A percentile compares a stretch with the other conserved stretches of the same genome.
Evolutionary conservation across 352 stramenopile genomes (phyloP).

Genomic region (Phytophthora pisi): DNA sequence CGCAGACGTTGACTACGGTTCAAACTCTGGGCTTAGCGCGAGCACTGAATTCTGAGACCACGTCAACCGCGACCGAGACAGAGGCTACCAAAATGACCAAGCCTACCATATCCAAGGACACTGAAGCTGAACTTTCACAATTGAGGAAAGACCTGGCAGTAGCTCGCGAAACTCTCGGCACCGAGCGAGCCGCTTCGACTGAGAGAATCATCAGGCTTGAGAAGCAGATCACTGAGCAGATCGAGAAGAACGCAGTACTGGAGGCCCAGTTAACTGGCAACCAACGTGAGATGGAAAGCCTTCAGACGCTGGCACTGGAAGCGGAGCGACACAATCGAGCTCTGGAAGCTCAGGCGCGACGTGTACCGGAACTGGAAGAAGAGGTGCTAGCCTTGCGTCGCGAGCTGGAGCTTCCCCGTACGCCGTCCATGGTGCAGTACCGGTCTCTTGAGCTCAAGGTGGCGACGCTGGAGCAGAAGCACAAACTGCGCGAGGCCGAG

Average conservation of each 20-base stretch:
- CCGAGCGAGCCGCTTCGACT: conserved; percentile 7
- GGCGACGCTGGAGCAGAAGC: conserved; percentile 77
- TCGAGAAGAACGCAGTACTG: conserved; percentile 24
- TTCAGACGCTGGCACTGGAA: conserved; percentile 33
- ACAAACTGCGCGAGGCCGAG: conserved; percentile 75
- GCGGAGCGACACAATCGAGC: conserved; percentile 37
- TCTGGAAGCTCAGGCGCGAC: conserved; percentile 38
- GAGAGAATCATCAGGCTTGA: conserved; percentile 29
- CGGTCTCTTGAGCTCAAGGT: conserved; percentile 74
- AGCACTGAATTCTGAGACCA: conserved; percentile 18
- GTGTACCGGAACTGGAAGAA: conserved; percentile 55
- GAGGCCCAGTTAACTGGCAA: conserved; percentile 33
- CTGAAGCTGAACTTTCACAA: conserved; percentile 23
- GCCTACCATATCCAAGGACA: conserved; percentile 10
- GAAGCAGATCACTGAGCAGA: conserved; percentile 33
- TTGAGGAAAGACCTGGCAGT: conserved; percentile 16
- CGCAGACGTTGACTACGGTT: conserved; percentile 58
- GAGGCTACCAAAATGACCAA: conserved; percentile 3
- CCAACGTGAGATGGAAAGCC: conserved; percentile 42
- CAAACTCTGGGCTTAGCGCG: conserved; percentile 34
- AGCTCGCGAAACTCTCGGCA: conserved; percentile 12
- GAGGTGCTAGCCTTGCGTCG: conserved; percentile 51
- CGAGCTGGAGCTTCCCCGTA: conserved; percentile 60
- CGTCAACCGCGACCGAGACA: conserved; percentile 6
- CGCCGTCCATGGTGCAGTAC: conserved; percentile 84